A percentile compares a stretch with the other conserved stretches of the same genome.
These are phyloP conservation scores for Talaromyces ruber DNA, from an alignment of 495 filamentous ascomycete species.

Conservation along the genomic window DNA sequence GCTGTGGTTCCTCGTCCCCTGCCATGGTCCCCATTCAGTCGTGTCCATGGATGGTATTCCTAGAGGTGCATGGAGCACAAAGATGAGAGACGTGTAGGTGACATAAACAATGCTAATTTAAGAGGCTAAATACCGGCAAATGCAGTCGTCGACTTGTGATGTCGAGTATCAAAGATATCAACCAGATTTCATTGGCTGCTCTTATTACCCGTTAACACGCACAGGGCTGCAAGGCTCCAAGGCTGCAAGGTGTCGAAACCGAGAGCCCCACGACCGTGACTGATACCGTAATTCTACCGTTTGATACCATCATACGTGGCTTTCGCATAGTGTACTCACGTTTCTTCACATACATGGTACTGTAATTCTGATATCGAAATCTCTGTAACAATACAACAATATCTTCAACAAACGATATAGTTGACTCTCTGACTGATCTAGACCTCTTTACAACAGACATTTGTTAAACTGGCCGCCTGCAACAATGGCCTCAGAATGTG, in stretches of 20 bases:
- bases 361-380: neutral
- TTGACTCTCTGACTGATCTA: neutral
- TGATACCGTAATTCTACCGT: neutral
- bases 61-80: neutral
- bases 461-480: neutral
- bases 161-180: neutral
- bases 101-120: neutral
- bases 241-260: neutral
- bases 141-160: neutral
- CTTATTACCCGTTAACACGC: neutral
- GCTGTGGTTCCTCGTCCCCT: conserved; percentile 1
- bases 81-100: neutral
- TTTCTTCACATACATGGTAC: neutral
- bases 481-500: neutral
- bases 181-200: neutral
- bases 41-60: conserved; percentile 1
- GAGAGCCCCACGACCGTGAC: neutral
- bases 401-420: neutral
- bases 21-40: neutral
- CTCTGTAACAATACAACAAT: neutral
- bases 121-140: neutral
- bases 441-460: neutral
- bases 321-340: neutral
- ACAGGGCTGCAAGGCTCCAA: neutral
- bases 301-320: neutral